Conservation (phyloP, 768 basidiomycete genomes). For the Paxillus rubicundulus region DNA sequence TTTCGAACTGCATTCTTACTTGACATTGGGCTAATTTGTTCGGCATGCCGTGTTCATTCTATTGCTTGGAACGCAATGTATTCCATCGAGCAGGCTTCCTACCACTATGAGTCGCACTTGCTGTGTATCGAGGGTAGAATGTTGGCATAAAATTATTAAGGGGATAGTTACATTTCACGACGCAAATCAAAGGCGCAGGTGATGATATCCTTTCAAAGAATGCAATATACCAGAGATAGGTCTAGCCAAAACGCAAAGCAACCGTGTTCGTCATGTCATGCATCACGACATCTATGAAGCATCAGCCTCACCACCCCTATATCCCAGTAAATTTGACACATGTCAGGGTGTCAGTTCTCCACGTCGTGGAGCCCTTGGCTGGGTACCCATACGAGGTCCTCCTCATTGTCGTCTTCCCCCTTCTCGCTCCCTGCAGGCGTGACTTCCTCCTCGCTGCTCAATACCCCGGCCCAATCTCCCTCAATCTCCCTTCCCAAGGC, state of each 20-base stretch:
- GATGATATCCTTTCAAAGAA: background rate
- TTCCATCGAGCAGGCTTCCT: constrained; percentile 6
- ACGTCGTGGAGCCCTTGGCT: constrained; percentile 12
- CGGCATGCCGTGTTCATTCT: background rate
- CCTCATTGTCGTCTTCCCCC: constrained; percentile 23
- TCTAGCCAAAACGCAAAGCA: constrained; percentile 10
- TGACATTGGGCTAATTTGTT: constrained; percentile 11
- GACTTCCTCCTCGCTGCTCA: constrained; percentile 53
- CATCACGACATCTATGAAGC: background rate
- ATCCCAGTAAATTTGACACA: constrained; percentile 6
- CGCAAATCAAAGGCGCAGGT: constrained; percentile 13
- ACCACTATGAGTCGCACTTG: background rate
- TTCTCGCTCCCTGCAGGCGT: constrained; percentile 24
- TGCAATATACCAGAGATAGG: constrained; percentile 14
- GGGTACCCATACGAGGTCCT: constrained; percentile 34
- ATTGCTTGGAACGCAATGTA: constrained; percentile 8
- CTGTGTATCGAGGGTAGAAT: background rate
- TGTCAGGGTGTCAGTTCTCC: constrained; percentile 9
- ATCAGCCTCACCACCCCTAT: constrained; percentile 15
- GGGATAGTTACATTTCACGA: background rate
- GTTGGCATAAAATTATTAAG: constrained; percentile 1
- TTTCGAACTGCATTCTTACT: background rate
- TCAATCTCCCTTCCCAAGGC: constrained; percentile 43
- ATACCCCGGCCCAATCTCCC: constrained; percentile 67
- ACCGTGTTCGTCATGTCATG: constrained; percentile 10